phyloP scores from a whole-genome alignment of 768 basidiomycete species.

The Clathrus columnatus region DNA sequence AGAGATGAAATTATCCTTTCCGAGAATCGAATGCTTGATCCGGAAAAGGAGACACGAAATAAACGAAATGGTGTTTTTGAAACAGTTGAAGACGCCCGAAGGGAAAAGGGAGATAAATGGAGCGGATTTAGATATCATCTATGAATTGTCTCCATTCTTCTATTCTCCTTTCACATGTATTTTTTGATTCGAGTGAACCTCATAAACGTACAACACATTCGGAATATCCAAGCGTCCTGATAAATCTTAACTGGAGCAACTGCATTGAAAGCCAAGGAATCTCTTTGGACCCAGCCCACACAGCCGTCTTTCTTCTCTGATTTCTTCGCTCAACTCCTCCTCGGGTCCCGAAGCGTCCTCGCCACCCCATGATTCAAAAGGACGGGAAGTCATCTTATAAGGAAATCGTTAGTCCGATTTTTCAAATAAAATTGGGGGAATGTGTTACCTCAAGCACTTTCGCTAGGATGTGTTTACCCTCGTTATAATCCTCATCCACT shows the following conservation, averaged over 20 bases:
- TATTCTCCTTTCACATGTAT: too few species aligned
- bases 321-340: conserved; percentile 44
- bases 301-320: conserved; percentile 60
- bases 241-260: conserved; percentile 78
- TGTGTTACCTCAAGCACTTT: conserved; percentile 69
- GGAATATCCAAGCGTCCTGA: neutral
- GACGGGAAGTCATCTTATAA: conserved; percentile 72
- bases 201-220: too few species aligned
- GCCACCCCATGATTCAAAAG: conserved; percentile 84
- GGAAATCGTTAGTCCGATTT: conserved; percentile 7
- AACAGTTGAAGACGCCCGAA: conserved; percentile 48
- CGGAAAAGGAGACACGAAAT: neutral
- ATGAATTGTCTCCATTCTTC: too few species aligned
- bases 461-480: conserved; percentile 59
- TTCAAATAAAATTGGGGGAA: neutral
- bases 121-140: conserved; percentile 66
- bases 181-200: neutral
- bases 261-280: conserved; percentile 88
- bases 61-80: conserved; percentile 42
- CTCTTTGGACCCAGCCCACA: conserved; percentile 70
- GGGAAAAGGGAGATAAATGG: conserved; percentile 62
- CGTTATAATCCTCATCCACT: conserved; percentile 56
- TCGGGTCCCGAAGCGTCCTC: conserved; percentile 44
- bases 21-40: neutral
- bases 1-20: conserved; percentile 50